Percentiles rank a stretch among this genome's conserved stretches.
These are phyloP conservation scores for Symmetrospora coprosmae DNA, from an alignment of 768 basidiomycete species.

Conservation along the genomic window DNA sequence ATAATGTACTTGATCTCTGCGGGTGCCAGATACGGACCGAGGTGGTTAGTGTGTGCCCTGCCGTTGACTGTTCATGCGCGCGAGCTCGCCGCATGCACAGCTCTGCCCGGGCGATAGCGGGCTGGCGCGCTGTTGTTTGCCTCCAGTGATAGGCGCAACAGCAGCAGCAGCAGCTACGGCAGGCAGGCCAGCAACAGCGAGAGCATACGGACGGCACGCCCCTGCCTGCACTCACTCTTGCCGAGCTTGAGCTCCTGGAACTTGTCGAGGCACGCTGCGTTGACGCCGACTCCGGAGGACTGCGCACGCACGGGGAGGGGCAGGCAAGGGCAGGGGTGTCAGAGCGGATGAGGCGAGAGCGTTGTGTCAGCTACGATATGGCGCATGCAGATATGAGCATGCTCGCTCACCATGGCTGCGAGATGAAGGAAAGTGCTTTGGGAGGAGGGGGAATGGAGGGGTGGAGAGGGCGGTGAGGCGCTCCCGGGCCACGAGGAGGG, in stretches of 20 bases:
- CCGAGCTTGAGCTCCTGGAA: slow-evolving; percentile 62
- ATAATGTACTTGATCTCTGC: slow-evolving; percentile 64
- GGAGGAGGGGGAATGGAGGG: neutral
- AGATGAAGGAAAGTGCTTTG: neutral
- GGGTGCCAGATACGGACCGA: neutral
- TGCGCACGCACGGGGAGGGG: slow-evolving; percentile 30
- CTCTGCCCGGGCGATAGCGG: too few species aligned
- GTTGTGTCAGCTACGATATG: too few species aligned
- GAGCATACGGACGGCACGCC: too few species aligned
- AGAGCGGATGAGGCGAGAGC: neutral
- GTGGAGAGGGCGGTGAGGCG: slow-evolving; percentile 31
- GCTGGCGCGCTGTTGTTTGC: too few species aligned
- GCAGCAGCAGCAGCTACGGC: neutral
- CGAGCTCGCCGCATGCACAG: neutral
- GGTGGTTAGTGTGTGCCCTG: neutral
- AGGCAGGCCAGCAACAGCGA: neutral
- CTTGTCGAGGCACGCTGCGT: slow-evolving; percentile 46
- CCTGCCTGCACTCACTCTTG: slow-evolving; percentile 39
- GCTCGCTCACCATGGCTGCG: slow-evolving; percentile 15
- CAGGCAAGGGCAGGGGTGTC: neutral
- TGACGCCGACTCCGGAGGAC: slow-evolving; percentile 56
- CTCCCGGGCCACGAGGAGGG: neutral
- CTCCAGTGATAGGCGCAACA: neutral
- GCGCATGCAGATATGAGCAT: too few species aligned
- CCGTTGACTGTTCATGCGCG: neutral